Base-by-base conservation (phyloP, 257 asterid genomes). In the Fraxinus americana region DNA sequence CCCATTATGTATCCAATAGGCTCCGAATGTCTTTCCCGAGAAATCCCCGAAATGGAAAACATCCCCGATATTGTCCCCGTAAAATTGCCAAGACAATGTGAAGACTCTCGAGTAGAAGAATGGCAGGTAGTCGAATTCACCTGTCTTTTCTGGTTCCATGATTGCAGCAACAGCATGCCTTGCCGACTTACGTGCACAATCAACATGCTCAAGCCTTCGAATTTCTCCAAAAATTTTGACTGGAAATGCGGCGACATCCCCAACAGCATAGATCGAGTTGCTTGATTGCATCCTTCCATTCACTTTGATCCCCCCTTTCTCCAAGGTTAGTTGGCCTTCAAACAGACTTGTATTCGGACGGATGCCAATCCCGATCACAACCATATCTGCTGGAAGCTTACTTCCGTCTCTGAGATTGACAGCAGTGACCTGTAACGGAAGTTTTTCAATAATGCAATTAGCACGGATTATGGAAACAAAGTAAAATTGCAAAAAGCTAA, bases 291-390 rank as follows among this genome's bases (percentile, higher is more conserved):
- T 85, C 78, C 78, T 86, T 30, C 91, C 88, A 34, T 92, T 92
- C 29, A 94, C 98, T 85, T 94, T 94, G 69, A 94, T 94, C 68
- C 97, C 98, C 1, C 97, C 97, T 81, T 94, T 94, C 73, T 94
- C 98, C 72, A 94, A 83, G 39, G 92, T 94, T 25, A 94, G 86
- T 63, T 94, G 98, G 45, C 97, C 97, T 84, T 94, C 97, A 25
- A 94, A 94, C n/a, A 94, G 94, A 76, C 94, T 85, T 36, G 98
- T 92, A 82, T 94, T 94, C 38, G 98, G 92, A 21, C 97, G 97
- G 78, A 94, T 94, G 16, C 98, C 98, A 10, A 92, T 94, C 30
- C 98, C 98, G 2, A 94, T 80, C 76, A 94, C 90, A 67, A 94
- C 98, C 92, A 94, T 88, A 73, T 94, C 97, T 3, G 94, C 94